These are phyloP conservation scores for Millerozyma acaciae DNA, from an alignment of 805 yeast species.

Conservation along the genomic window DNA sequence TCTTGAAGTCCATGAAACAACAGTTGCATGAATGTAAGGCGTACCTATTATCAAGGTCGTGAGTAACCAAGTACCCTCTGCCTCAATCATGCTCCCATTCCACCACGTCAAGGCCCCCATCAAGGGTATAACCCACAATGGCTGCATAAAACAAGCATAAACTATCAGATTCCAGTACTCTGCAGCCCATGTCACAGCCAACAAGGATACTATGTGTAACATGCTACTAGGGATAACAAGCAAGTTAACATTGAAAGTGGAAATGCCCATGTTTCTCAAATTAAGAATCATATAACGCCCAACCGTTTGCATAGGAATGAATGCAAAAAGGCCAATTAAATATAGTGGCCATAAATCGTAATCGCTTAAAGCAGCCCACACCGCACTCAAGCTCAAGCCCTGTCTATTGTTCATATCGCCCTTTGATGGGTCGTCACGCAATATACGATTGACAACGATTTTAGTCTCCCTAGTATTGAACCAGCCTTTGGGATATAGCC, in stretches of 20 bases:
- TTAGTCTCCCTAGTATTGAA: conserved; percentile 50
- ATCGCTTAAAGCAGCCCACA: conserved; percentile 42
- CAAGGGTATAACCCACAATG: conserved; percentile 30
- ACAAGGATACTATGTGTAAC: conserved; percentile 31
- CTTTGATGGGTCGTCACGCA: conserved; percentile 59
- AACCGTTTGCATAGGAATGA: conserved; percentile 17
- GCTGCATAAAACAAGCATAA: conserved; percentile 18
- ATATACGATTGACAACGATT: conserved; percentile 53
- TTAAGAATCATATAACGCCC: conserved; percentile 45
- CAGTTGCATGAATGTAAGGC: conserved; percentile 22
- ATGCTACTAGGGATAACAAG: conserved; percentile 20
- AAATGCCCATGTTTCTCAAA: conserved; percentile 29
- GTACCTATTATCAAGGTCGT: conserved; percentile 21
- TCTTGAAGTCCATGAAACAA: conserved; percentile 26
- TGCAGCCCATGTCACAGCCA: conserved; percentile 32
- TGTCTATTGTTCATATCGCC: conserved; percentile 65
- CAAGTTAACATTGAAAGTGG: conserved; percentile 19
- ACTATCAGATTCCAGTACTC: conserved; percentile 31
- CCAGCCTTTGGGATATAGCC: conserved; percentile 30
- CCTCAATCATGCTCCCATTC: conserved; percentile 34
- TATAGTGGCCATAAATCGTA: conserved; percentile 56
- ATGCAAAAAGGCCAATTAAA: conserved; percentile 36
- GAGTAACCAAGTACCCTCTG: conserved; percentile 43
- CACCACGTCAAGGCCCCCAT: conserved; percentile 34
- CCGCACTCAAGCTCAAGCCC: conserved; percentile 39